phyloP scores from a whole-genome alignment of 2,329 filamentous ascomycete species.

The Elsinoe necatrix region DNA sequence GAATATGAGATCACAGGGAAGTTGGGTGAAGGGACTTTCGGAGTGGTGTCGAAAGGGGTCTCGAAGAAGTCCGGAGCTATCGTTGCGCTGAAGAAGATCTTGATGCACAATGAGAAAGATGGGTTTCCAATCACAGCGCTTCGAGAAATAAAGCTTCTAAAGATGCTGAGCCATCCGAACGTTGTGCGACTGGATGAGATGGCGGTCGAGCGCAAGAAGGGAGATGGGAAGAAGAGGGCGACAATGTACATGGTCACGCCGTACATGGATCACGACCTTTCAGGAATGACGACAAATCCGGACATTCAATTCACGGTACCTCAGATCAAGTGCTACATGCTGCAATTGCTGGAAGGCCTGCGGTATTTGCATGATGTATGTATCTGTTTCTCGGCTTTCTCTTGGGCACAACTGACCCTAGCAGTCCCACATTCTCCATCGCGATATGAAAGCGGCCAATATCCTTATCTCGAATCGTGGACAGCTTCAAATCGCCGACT shows the following conservation, averaged over 20 bases:
- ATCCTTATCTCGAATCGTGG: constrained; percentile 91
- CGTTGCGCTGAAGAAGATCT: constrained; percentile 93
- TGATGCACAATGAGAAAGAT: constrained; percentile 99
- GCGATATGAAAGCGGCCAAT: constrained; percentile 99
- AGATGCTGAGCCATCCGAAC: constrained; percentile 86
- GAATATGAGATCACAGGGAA: constrained; percentile 72
- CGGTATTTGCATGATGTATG: constrained; percentile 73
- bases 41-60: constrained; percentile 85
- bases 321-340: constrained; percentile 96
- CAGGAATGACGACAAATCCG: constrained; percentile 90
- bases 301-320: constrained; percentile 76
- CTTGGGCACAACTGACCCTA: not conserved
- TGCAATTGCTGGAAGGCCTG: constrained; percentile 83
- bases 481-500: constrained; percentile 93
- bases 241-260: constrained; percentile 98
- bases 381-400: not conserved
- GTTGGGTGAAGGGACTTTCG: constrained; percentile 92
- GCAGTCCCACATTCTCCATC: constrained; percentile 66
- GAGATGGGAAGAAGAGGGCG: constrained; percentile 51
- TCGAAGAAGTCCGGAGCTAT: constrained; percentile 65
- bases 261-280: constrained; percentile 99
- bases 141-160: constrained; percentile 94
- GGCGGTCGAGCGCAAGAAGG: constrained; percentile 80
- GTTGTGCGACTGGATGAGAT: constrained; percentile 85
- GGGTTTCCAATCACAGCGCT: constrained; percentile 98